Evolutionary conservation across 2,329 filamentous ascomycete species (phyloP), one percentile per base, ranked within the genome.

Genomic region (Phaeosphaeria sp.): DNA sequence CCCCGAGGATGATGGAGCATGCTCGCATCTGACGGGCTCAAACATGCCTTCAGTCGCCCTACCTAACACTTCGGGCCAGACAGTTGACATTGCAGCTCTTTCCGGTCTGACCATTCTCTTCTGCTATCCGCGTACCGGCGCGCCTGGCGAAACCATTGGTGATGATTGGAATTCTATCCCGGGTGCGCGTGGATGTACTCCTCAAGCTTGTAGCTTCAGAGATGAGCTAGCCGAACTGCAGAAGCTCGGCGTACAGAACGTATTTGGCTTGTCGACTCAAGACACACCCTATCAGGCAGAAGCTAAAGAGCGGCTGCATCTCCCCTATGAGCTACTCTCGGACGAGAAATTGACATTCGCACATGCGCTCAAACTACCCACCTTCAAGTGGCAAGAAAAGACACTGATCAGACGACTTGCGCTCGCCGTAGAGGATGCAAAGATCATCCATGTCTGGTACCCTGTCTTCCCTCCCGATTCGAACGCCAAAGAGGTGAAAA

Each of bases 121-220:
- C 68, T 78, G 71, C 71, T 80, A 79, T 63, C 78, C 78, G 7
- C 76, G 75, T 33, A 78, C 76, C 42, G 77, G 70, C 33, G 77
- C 72, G 1, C 77, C 75, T 13, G 66, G 73, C 56, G 78, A 81
- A 58, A 73, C 64, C 1, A 73, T 81, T n/a, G 72, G 78, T 44
- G 71, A 77, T 25, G 67, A 72, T 13, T 81, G 77, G 78, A 78
- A 81, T 63, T 59, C 68, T 17, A 80, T 80, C 52, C 78, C 78
- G 4, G 78, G 80, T 25, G 79, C 79, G 7, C 67, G 78, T 55
- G 79, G 79, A 52, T 81, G 78, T 64, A 63, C 80, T 15, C 77
- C 78, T 6, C 78, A 80, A 68, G 78, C 79, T 15, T 80, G 80
- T 65, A 75, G 74, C 11, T 81, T 81, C 69, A 75, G 77, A 22